phyloP scores from a whole-genome alignment of 23 red algal species.

The Pyropia haitanensis region DNA sequence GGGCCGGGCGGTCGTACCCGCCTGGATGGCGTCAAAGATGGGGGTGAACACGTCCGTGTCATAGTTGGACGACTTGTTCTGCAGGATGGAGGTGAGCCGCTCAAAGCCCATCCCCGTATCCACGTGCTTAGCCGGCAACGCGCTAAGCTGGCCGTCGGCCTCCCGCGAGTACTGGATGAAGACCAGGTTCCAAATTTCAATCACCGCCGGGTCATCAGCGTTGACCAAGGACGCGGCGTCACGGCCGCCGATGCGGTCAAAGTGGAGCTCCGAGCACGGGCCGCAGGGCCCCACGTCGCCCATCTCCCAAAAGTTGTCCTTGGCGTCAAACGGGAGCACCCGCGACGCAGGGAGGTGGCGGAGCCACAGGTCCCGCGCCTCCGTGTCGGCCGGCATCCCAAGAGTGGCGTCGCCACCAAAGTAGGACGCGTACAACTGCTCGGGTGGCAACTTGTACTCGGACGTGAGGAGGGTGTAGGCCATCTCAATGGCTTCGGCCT shows the following conservation, averaged over 20 bases:
- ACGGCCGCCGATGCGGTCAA: conserved; percentile 80
- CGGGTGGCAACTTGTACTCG: conserved; percentile 44
- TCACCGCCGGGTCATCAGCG: conserved; percentile 83
- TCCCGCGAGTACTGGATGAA: conserved; percentile 98
- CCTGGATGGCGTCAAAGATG: conserved; percentile 83
- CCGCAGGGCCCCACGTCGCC: conserved; percentile 97
- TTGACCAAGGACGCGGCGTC: conserved; percentile 80
- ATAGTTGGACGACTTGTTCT: conserved; percentile 90
- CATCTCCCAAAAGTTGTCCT: conserved; percentile 99
- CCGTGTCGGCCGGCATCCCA: conserved; percentile 67
- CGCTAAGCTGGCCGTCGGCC: conserved; percentile 46
- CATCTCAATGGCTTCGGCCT: conserved; percentile 82
- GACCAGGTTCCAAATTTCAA: conserved; percentile 99
- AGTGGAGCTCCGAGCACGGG: conserved; percentile 94
- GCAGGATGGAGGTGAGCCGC: conserved; percentile 75
- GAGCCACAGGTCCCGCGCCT: conserved; percentile 88
- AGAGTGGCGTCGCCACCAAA: conserved; percentile 76
- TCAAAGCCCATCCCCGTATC: conserved; percentile 99
- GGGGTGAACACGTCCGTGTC: conserved; percentile 97
- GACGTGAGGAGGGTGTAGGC: conserved; percentile 52
- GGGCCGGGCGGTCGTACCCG: conserved; percentile 35
- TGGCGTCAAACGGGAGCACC: conserved; percentile 88
- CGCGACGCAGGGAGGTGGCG: conserved; percentile 64
- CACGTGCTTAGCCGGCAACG: conserved; percentile 75
- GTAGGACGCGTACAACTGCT: conserved; percentile 88